Evolutionary conservation across 345 rosid genomes (phyloP).

Genomic region (Salix caprea): DNA sequence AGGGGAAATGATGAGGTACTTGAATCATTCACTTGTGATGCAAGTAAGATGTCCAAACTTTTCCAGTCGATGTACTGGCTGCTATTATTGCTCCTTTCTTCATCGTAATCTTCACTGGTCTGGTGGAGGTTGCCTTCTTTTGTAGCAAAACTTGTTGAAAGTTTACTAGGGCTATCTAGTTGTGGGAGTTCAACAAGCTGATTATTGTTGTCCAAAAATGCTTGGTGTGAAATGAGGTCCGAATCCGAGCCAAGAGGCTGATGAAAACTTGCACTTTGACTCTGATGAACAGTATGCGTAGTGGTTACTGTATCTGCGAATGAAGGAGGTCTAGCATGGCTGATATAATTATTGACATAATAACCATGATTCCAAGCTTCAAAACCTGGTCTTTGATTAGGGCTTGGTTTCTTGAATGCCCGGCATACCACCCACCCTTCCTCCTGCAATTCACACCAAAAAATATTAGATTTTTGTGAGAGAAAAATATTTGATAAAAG

Average conservation of each 20-base stretch:
- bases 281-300: slow-evolving; percentile 5
- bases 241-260: slow-evolving; percentile 21
- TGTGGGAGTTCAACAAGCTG: slow-evolving; percentile 58
- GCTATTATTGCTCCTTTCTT: slow-evolving; percentile 34
- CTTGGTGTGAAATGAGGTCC: slow-evolving; percentile 16
- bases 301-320: slow-evolving; percentile 5
- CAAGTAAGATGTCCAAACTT: slow-evolving; percentile 51
- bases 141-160: slow-evolving; percentile 46
- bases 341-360: slow-evolving; percentile 31
- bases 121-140: slow-evolving; percentile 13
- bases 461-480: background rate
- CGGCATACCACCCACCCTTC: slow-evolving; percentile 98
- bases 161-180: slow-evolving; percentile 54
- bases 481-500: background rate
- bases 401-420: slow-evolving; percentile 80
- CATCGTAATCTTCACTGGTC: slow-evolving; percentile 37
- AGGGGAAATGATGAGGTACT: slow-evolving; percentile 4
- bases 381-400: slow-evolving; percentile 69
- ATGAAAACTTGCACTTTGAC: slow-evolving; percentile 16
- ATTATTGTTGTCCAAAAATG: slow-evolving; percentile 29
- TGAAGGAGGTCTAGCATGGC: slow-evolving; percentile 18
- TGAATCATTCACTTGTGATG: slow-evolving; percentile 29
- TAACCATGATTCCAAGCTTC: slow-evolving; percentile 62
- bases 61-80: slow-evolving; percentile 57
- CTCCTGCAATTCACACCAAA: slow-evolving; percentile 45